Evolutionary conservation across 805 yeast species (phyloP).

Genomic region (Kuraishia ogatae): DNA sequence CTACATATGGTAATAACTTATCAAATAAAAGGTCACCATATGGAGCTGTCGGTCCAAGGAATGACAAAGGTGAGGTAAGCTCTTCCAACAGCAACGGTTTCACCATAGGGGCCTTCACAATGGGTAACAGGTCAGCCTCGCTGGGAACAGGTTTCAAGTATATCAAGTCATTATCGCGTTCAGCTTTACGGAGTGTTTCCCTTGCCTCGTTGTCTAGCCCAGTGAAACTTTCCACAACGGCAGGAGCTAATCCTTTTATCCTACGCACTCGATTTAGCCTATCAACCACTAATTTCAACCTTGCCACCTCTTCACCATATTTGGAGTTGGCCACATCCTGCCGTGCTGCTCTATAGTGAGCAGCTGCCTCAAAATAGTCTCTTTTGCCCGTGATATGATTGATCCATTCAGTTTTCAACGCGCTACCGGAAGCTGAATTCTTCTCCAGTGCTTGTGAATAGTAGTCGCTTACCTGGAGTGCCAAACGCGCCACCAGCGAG

Average conservation of each 20-base stretch:
- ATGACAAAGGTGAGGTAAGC: conserved; percentile 21
- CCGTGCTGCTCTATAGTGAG: conserved; percentile 54
- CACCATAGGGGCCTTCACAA: conserved; percentile 48
- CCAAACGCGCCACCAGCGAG: conserved; percentile 52
- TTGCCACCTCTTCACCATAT: conserved; percentile 67
- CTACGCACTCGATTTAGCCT: conserved; percentile 9
- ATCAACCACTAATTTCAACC: conserved; percentile 31
- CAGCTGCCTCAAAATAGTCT: conserved; percentile 62
- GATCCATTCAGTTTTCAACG: conserved; percentile 54
- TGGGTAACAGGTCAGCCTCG: conserved; percentile 26
- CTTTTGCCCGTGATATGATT: conserved; percentile 51
- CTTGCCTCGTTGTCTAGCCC: conserved; percentile 39
- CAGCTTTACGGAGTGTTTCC: conserved; percentile 42
- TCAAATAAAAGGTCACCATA: conserved; percentile 34
- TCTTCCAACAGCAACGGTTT: conserved; percentile 32
- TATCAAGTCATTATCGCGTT: conserved; percentile 74
- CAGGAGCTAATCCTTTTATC: conserved; percentile 22
- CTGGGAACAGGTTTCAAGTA: conserved; percentile 61
- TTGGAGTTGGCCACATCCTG: conserved; percentile 36
- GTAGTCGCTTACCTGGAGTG: conserved; percentile 51
- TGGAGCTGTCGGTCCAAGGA: conserved; percentile 10
- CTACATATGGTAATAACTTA: conserved; percentile 57
- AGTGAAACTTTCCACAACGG: conserved; percentile 32
- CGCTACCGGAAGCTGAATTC: conserved; percentile 27
- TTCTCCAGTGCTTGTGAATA: conserved; percentile 26